Percentiles rank a stretch among this genome's conserved stretches.
These are phyloP conservation scores for Cystofilobasidium capitatum DNA, from an alignment of 768 basidiomycete genomes.

Conservation along the genomic window DNA sequence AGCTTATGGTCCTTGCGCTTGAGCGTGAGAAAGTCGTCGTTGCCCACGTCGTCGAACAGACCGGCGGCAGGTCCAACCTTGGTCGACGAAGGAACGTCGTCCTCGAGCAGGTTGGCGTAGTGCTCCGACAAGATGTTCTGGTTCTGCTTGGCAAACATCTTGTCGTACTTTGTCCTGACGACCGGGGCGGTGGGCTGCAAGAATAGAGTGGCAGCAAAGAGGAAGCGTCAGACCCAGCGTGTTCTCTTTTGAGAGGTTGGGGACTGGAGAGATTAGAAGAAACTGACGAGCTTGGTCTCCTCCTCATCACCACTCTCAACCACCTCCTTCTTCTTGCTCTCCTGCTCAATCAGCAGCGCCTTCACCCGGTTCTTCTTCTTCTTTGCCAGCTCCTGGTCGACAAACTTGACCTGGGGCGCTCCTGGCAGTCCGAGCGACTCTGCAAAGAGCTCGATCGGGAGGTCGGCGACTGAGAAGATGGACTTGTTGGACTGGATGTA, in stretches of 20 bases:
- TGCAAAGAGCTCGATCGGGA: conserved; percentile 75
- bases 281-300: conserved; percentile 35
- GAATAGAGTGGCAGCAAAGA: not conserved
- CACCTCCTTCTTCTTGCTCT: conserved; percentile 35
- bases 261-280: no score
- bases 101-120: conserved; percentile 77
- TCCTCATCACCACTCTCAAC: conserved; percentile 23
- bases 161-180: conserved; percentile 80
- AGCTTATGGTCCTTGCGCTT: conserved; percentile 84
- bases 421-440: conserved; percentile 87
- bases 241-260: no score
- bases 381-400: conserved; percentile 57
- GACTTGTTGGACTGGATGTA: conserved; percentile 88
- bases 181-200: conserved; percentile 6
- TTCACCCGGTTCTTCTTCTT: conserved; percentile 57
- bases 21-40: conserved; percentile 85
- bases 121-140: conserved; percentile 84
- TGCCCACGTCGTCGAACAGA: conserved; percentile 30
- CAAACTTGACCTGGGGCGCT: conserved; percentile 87
- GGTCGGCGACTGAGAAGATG: conserved; percentile 58
- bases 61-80: conserved; percentile 12
- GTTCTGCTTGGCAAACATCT: conserved; percentile 95
- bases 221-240: not conserved
- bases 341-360: conserved; percentile 36
- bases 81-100: conserved; percentile 37